Base-by-base conservation (phyloP, 2,329 filamentous ascomycete species). In the Aspergillus oerlinghausenensis region DNA sequence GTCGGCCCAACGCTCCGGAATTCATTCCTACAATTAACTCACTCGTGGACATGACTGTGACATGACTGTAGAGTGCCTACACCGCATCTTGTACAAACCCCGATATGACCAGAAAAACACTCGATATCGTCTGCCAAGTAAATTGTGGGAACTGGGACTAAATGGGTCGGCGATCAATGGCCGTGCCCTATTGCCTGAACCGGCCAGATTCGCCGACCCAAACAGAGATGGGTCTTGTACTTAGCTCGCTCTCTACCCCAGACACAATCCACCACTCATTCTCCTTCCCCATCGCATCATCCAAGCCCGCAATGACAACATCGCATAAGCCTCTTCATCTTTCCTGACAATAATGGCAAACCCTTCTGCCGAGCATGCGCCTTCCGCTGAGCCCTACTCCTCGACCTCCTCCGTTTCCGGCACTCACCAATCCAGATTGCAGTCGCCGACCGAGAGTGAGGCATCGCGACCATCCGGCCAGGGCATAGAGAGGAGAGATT, bases 401-500 rank as follows among this genome's bases (percentile, higher is more conserved):
- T 5, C 11, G 8, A 6, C 4, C 21, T 14, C 11, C 10, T 47
- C 43, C 43, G 21, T 47, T 26, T 47, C 43, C 23, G 21, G 11
- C 21, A 47, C 10, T 17, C 11, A 38, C 32, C 32, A 21, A 17
- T 7, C 43, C 23, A 17, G 21, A 25, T 17, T 14, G 7, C 19
- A 25, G 23, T 47, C 43, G 19, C 21, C 43, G 43, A 26, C 43
- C 43, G 43, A 25, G 9, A 47, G 43, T 14, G 23, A 23, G 4
- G 10, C 23, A 11, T 47, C 23, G 21, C 43, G 1, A 25, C 43
- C 10, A 4, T 7, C 10, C 2, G 21, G 11, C 21, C 43, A 2
- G 3, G 23, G 11, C 10, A 8, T 23, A 7, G 21, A 23, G 4
- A 11, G 17, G 43, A 11, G 9, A 26, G 66, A 71, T 47, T 61